phyloP scores from a whole-genome alignment of 768 basidiomycete species.

The Dacryopinax spathularia region DNA sequence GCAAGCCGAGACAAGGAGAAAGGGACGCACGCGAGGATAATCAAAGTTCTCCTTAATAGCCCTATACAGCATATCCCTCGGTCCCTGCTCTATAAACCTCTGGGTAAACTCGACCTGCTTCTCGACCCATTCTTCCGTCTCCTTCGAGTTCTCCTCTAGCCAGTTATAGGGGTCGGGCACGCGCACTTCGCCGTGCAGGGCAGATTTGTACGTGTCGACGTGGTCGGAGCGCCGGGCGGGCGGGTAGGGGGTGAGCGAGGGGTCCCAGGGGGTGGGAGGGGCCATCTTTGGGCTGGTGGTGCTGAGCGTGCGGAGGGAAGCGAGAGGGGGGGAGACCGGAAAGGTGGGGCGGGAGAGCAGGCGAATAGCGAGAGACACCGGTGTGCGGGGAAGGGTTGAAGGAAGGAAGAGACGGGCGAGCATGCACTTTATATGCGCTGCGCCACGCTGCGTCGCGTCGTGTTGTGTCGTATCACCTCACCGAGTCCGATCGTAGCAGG shows the following conservation, averaged over 20 bases:
- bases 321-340: background rate
- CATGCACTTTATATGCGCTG: background rate
- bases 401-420: background rate
- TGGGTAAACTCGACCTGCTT: conserved; percentile 12
- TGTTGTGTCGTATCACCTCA: too few species aligned
- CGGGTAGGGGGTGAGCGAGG: conserved; percentile 44
- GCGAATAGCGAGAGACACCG: background rate
- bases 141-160: conserved; percentile 49
- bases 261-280: conserved; percentile 32
- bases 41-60: conserved; percentile 6
- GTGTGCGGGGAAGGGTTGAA: too few species aligned
- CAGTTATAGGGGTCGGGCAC: conserved; percentile 63
- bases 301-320: background rate
- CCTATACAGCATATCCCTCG: background rate
- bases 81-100: background rate
- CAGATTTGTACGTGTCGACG: conserved; percentile 54
- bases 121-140: conserved; percentile 37
- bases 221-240: conserved; percentile 48
- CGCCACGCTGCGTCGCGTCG: too few species aligned
- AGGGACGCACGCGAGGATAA: background rate
- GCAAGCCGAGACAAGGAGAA: background rate
- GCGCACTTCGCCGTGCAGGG: conserved; percentile 42
- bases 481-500: too few species aligned
- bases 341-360: background rate
- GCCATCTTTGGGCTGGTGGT: conserved; percentile 18